Evolutionary conservation across 345 rosid species (phyloP).

Genomic region (Eucalyptus regnans): DNA sequence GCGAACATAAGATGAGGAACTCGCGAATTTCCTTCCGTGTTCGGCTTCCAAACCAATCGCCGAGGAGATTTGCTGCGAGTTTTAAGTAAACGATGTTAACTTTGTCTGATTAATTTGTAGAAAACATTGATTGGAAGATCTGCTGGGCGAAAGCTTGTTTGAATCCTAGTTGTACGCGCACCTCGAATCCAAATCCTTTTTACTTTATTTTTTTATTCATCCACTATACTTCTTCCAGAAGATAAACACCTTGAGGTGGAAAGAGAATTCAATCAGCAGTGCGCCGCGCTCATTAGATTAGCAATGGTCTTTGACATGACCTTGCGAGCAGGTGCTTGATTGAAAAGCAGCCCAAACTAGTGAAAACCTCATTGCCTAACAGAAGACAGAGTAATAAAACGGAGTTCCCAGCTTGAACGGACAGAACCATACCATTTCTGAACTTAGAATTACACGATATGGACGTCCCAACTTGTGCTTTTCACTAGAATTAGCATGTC

Average conservation of each 20-base stretch:
- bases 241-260: background rate
- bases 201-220: background rate
- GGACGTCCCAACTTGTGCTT: background rate
- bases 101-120: background rate
- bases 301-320: background rate
- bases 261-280: background rate
- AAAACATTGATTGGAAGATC: background rate
- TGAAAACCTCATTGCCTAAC: background rate
- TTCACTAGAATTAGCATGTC: background rate
- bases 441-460: background rate
- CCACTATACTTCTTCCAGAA: background rate
- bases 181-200: background rate
- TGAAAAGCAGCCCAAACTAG: background rate
- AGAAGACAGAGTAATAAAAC: background rate
- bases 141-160: background rate
- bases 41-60: background rate
- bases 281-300: rapidly evolving
- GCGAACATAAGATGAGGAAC: background rate
- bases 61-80: background rate
- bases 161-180: background rate
- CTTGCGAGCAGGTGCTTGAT: background rate
- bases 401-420: background rate
- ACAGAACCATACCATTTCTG: background rate
- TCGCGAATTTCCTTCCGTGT: background rate
- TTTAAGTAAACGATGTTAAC: background rate